Evolutionary conservation across 176 grass and related monocot genomes (phyloP).

Genomic region (Musa beccarii): DNA sequence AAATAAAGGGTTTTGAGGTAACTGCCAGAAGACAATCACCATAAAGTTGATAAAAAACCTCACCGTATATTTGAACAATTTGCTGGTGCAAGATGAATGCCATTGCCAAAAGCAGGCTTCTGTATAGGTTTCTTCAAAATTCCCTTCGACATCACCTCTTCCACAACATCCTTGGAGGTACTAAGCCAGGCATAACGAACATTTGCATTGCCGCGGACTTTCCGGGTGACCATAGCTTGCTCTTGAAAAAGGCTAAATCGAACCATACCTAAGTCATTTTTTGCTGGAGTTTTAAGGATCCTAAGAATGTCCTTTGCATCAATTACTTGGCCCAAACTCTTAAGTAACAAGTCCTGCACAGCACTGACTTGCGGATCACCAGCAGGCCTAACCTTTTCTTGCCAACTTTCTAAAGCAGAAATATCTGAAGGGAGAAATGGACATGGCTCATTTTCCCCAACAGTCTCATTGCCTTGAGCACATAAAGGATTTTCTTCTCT

Average conservation of each 20-base stretch:
- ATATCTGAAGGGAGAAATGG: conserved; percentile 25
- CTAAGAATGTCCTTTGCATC: conserved; percentile 54
- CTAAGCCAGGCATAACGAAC: conserved; percentile 85
- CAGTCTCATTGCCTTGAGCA: conserved; percentile 37
- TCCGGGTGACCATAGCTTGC: conserved; percentile 38
- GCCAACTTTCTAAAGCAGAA: conserved; percentile 11
- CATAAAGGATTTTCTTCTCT: conserved; percentile 17
- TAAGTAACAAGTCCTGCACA: conserved; percentile 61
- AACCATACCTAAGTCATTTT: conserved; percentile 36
- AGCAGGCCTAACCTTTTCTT: conserved; percentile 7
- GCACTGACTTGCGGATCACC: conserved; percentile 17
- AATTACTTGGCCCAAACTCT: conserved; percentile 44
- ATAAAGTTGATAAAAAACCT: background rate
- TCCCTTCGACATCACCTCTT: conserved; percentile 60
- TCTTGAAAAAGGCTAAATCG: conserved; percentile 61
- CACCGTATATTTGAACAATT: conserved; percentile 61
- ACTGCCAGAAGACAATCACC: background rate
- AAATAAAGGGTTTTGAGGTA: background rate
- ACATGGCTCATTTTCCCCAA: conserved; percentile 62
- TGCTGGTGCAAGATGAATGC: conserved; percentile 59
- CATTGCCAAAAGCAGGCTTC: conserved; percentile 44
- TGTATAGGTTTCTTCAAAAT: conserved; percentile 38
- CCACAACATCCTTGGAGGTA: conserved; percentile 54
- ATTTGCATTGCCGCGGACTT: conserved; percentile 56
- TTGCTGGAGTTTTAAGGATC: conserved; percentile 52